Evolutionary conservation across 2,329 filamentous ascomycete genomes (phyloP), one percentile per base, ranked within the genome.

Genomic region (Rhynchosporium agropyri): DNA sequence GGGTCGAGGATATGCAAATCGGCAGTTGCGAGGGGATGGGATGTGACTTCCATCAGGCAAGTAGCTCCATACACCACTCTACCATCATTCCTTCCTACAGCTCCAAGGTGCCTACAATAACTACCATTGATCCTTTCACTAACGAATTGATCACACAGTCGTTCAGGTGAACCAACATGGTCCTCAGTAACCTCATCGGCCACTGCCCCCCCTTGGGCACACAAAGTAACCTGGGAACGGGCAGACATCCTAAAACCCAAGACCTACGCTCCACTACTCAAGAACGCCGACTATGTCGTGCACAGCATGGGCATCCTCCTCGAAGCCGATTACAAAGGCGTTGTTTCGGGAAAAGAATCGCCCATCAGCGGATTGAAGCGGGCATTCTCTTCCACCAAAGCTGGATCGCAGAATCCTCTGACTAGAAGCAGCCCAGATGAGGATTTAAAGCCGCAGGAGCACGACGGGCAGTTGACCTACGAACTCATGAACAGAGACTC

Each of bases 311-410:
- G 95, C 9, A 97, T 99, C 71, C 83, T 99, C 20, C 85, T 99
- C 9, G 95, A 99, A 80, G 92, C 93, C 56, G 95, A 99, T 80
- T 99, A 99, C 85, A 99, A 99, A 78, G 90, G 90, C 69, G 89
- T 97, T 15, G 75, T 99, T 31, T 89, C 87, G 26, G 95, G 95
- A 57, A 87, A 85, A 64, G 93, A 97, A 72, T 92, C 90, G 0
- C 87, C 92, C n/a, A 77, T 96, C 58, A 78, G 86, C 6, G 94
- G 92, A 1, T 79, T 99, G 13, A 84, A 85, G 66, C 88, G 89
- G 71, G 91, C 92, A 31, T 96, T 98, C 75, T 86, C 87, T 58
- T 75, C 85, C 0, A 82, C 83, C 2, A 89, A 88, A 40, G 80
- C 78, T 72, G 84, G 86, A 62, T 85, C 85, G 60, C 82, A 79